A percentile compares a stretch with the other conserved stretches of the same genome.
Conservation (phyloP, 2,329 filamentous ascomycete genomes). For the Byssothecium circinans region DNA sequence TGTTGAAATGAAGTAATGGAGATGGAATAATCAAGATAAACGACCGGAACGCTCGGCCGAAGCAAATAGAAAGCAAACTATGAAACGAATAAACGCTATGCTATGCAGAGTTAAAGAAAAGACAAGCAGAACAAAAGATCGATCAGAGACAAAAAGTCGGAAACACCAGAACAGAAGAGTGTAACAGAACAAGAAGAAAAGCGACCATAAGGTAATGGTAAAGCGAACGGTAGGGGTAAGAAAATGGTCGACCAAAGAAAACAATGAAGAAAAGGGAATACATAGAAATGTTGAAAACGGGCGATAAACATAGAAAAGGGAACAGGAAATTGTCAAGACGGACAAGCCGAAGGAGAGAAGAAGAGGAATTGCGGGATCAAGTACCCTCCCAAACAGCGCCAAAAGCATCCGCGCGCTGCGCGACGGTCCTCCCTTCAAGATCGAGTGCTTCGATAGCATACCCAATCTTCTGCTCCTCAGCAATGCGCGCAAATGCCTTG, state of each 20-base stretch:
- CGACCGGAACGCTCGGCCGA: too few relatives aligned
- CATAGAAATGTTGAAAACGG: neutral
- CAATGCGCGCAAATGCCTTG: conserved; percentile 11
- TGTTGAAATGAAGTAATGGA: too few relatives aligned
- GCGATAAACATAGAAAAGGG: neutral
- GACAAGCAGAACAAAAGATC: neutral
- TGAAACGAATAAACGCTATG: neutral
- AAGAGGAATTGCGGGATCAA: neutral
- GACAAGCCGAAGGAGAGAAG: neutral
- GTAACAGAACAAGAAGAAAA: neutral
- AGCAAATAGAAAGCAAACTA: neutral
- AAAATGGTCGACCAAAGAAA: too few relatives aligned
- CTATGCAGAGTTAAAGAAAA: neutral
- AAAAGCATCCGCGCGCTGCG: neutral
- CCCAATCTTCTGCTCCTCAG: conserved; percentile 17
- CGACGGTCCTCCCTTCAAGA: neutral
- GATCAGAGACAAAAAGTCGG: neutral
- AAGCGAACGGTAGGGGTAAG: neutral
- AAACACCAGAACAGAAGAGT: too few relatives aligned
- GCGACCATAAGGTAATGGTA: neutral
- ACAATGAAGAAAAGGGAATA: neutral
- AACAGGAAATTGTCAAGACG: neutral
- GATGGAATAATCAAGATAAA: too few relatives aligned
- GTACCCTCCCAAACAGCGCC: neutral
- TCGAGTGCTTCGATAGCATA: conserved; percentile 7